Conservation (phyloP, 2,329 filamentous ascomycete genomes). For the Claviceps cyperi region DNA sequence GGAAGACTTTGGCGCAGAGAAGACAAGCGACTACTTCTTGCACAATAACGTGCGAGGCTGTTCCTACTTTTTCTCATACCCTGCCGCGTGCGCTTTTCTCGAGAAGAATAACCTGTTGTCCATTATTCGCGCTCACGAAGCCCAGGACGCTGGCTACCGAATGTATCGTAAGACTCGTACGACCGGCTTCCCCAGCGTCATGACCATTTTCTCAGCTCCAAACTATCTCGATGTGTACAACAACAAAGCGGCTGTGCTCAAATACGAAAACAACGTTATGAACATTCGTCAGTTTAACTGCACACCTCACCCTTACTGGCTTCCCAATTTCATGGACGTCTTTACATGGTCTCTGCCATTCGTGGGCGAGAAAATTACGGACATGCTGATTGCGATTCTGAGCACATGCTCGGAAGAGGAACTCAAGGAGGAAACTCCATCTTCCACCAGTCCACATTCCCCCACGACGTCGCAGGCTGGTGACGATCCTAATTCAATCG, state of each 20-base stretch:
- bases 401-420: conserved; percentile 99
- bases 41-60: conserved; percentile 98
- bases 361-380: conserved; percentile 96
- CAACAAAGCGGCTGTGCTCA: conserved; percentile 97
- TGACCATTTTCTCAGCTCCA: conserved; percentile 98
- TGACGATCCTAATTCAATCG: conserved; percentile 69
- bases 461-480: conserved; percentile 40
- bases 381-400: conserved; percentile 97
- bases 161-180: conserved; percentile 99
- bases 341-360: conserved; percentile 99
- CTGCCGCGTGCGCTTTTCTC: conserved; percentile 88
- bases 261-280: conserved; percentile 99
- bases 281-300: conserved; percentile 99
- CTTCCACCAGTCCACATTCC: conserved; percentile 38
- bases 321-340: conserved; percentile 99
- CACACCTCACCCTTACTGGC: conserved; percentile 97
- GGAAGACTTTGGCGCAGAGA: conserved; percentile 97
- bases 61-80: conserved; percentile 99
- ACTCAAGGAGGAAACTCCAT: conserved; percentile 71
- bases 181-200: conserved; percentile 95
- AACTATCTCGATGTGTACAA: conserved; percentile 99
- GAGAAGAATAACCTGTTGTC: conserved; percentile 98
- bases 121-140: conserved; percentile 93
- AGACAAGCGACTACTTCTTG: conserved; percentile 92
- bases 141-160: conserved; percentile 93